phyloP scores from a whole-genome alignment of 2,329 filamentous ascomycete species.

The Phyllachora maydis region DNA sequence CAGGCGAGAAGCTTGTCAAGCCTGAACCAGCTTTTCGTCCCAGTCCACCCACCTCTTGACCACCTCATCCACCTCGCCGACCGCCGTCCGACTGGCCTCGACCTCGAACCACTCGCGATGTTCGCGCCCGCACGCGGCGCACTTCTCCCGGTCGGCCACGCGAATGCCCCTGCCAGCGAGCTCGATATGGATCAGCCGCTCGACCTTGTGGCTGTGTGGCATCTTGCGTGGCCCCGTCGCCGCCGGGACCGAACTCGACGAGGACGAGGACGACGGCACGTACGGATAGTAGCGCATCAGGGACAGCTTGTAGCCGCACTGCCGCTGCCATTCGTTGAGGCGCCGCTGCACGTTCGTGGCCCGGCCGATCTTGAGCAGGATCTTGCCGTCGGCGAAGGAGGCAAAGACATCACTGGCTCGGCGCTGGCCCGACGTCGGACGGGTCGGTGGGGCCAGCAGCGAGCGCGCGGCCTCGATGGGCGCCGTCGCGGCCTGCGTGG shows the following conservation, averaged over 20 bases:
- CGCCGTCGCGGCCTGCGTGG: slow-evolving; percentile 28
- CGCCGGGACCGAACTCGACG: too few species aligned
- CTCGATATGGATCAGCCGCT: slow-evolving; percentile 79
- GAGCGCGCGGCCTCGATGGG: slow-evolving; percentile 37
- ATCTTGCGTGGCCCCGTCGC: slow-evolving; percentile 46
- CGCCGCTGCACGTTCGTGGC: slow-evolving; percentile 73
- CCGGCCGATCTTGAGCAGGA: slow-evolving; percentile 46
- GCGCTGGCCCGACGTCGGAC: slow-evolving; percentile 17
- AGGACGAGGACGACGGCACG: slow-evolving; percentile 22
- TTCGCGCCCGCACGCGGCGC: slow-evolving; percentile 59
- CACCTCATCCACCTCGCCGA: slow-evolving; percentile 44
- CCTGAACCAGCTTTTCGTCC: slow-evolving; percentile 37
- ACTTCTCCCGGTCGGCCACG: slow-evolving; percentile 32
- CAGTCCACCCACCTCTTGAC: slow-evolving; percentile 68
- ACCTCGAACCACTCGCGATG: slow-evolving; percentile 96
- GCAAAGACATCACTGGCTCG: slow-evolving; percentile 33
- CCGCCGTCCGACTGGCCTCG: slow-evolving; percentile 47
- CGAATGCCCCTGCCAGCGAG: slow-evolving; percentile 41
- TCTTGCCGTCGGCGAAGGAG: slow-evolving; percentile 30
- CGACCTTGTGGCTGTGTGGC: slow-evolving; percentile 70
- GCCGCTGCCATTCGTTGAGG: slow-evolving; percentile 80
- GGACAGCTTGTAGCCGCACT: slow-evolving; percentile 78
- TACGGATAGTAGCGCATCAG: slow-evolving; percentile 89
- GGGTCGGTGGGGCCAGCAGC: slow-evolving; percentile 28
- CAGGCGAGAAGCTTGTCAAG: too few species aligned